Conservation (phyloP, 306 rosid genomes). For the Cicer arietinum region DNA sequence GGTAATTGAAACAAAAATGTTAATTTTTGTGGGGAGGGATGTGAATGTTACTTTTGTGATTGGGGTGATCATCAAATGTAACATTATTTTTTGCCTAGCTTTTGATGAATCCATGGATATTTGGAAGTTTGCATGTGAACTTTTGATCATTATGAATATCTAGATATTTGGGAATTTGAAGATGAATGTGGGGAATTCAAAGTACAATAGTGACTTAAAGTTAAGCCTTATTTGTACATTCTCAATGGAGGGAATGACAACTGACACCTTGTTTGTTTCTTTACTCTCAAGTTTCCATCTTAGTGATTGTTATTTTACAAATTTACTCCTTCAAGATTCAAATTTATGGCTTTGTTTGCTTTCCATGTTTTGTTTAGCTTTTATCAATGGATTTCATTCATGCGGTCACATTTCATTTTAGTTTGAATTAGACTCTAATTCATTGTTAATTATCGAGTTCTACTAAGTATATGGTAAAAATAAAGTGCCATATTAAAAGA, state of each 20-base stretch:
- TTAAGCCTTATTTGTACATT: constrained; percentile 16
- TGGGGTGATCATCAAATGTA: constrained; percentile 15
- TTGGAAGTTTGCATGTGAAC: constrained; percentile 40
- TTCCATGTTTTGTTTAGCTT: neutral
- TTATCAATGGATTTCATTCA: neutral
- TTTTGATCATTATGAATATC: constrained; percentile 18
- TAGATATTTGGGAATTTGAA: constrained; percentile 37
- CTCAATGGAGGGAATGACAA: constrained; percentile 19
- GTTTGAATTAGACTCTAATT: neutral
- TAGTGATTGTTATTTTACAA: neutral
- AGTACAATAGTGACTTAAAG: constrained; percentile 16
- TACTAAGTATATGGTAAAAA: too few species aligned
- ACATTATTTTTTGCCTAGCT: constrained; percentile 27
- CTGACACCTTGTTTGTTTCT: constrained; percentile 36
- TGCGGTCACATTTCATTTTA: neutral
- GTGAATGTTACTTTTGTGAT: constrained; percentile 27
- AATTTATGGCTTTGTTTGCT: neutral
- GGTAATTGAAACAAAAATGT: neutral
- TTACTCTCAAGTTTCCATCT: constrained; percentile 15
- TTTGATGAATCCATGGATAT: constrained; percentile 19
- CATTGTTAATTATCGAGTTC: too few species aligned
- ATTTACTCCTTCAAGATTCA: neutral
- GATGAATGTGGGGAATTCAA: constrained; percentile 15
- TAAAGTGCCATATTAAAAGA: too few species aligned
- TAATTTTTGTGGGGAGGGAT: constrained; percentile 22